Conservation (phyloP, 2,329 filamentous ascomycete genomes). For the Parastagonospora avenae region DNA sequence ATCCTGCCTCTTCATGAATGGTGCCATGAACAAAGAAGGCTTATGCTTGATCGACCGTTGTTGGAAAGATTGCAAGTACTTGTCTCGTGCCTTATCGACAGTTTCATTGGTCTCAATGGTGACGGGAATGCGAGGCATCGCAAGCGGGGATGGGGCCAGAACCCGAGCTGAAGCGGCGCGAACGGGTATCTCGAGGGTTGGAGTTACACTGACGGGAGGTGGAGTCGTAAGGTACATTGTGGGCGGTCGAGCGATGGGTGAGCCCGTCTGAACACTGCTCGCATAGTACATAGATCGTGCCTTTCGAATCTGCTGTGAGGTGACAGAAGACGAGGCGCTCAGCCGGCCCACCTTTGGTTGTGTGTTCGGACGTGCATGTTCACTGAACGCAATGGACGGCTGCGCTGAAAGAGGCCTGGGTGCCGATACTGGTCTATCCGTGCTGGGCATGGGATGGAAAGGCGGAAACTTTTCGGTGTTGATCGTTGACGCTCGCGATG, state of each 20-base stretch:
- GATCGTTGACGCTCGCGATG: constrained; percentile 12
- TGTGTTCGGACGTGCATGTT: constrained; percentile 31
- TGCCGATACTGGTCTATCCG: constrained; percentile 9
- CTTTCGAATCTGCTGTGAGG: constrained; percentile 45
- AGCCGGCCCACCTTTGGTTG: constrained; percentile 30
- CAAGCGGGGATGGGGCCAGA: constrained; percentile 24
- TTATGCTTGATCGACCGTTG: constrained; percentile 48
- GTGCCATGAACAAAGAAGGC: constrained; percentile 51
- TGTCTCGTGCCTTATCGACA: constrained; percentile 46
- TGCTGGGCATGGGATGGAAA: constrained; percentile 20
- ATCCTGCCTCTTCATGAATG: constrained; percentile 52
- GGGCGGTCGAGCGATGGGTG: constrained; percentile 41
- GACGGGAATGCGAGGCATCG: constrained; percentile 30
- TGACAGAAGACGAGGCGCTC: constrained; percentile 29
- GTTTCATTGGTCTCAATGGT: constrained; percentile 31
- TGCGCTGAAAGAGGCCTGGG: constrained; percentile 24
- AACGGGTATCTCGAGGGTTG: constrained; percentile 5
- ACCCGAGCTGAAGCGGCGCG: constrained; percentile 6
- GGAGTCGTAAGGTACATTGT: constrained; percentile 40
- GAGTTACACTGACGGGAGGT: constrained; percentile 9
- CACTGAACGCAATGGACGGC: constrained; percentile 25
- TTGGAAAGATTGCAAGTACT: constrained; percentile 49
- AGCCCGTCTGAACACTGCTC: constrained; percentile 45
- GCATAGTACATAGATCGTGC: constrained; percentile 48
- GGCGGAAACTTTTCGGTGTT: constrained; percentile 27